These are phyloP conservation scores for Xylariaceae sp. DNA, from an alignment of 2,329 filamentous ascomycete genomes.

Conservation along the genomic window DNA sequence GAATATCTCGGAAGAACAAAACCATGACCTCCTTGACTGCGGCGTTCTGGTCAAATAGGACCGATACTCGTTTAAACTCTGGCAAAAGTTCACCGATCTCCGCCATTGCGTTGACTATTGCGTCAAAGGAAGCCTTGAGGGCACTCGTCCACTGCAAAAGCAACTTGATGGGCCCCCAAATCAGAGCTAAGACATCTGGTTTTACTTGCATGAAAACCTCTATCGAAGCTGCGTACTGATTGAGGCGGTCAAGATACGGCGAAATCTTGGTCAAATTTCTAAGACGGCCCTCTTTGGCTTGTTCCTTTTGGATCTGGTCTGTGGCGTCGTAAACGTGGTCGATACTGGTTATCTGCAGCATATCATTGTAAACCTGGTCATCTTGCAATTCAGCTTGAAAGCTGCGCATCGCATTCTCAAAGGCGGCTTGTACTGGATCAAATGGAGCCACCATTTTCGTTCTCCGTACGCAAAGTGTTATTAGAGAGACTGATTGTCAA, in stretches of 20 bases:
- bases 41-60: conserved; percentile 35
- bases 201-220: conserved; percentile 44
- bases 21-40: conserved; percentile 38
- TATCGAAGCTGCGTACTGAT: conserved; percentile 38
- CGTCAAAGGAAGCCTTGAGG: conserved; percentile 36
- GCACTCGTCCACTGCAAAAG: conserved; percentile 32
- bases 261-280: conserved; percentile 42
- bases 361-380: conserved; percentile 1
- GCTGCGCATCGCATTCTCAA: neutral
- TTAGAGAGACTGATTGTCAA: no score
- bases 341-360: conserved; percentile 36
- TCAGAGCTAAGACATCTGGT: conserved; percentile 43
- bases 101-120: conserved; percentile 32
- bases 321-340: conserved; percentile 44
- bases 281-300: conserved; percentile 35
- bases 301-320: conserved; percentile 44
- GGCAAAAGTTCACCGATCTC: conserved; percentile 38
- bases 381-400: conserved; percentile 4
- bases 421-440: conserved; percentile 1
- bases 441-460: neutral
- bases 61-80: conserved; percentile 31
- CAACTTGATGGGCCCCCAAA: conserved; percentile 47
- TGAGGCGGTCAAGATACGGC: conserved; percentile 41
- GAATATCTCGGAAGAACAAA: conserved; percentile 46
- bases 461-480: no score